Evolutionary conservation across 2,329 filamentous ascomycete species (phyloP), one percentile per base, ranked within the genome.

Genomic region (Ramichloridium luteum): DNA sequence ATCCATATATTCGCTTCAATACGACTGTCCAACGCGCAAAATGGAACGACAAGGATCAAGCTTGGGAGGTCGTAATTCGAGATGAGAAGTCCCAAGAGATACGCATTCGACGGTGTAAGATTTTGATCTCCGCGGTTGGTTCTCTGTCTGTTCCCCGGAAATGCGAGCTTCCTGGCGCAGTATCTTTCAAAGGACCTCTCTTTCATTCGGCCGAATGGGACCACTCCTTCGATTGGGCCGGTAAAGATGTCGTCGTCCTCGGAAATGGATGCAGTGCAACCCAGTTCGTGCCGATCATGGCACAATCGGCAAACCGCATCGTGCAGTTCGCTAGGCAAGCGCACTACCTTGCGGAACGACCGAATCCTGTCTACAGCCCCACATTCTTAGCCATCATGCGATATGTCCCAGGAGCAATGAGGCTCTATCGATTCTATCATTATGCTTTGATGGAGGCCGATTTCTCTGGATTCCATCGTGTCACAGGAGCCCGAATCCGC

Each of bases 321-420:
- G 61, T 57, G 0, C 65, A 70, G 29, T 68, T 70, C 39, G 58
- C 51, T n/a, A 59, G 64, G 6, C 64, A 68, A 46, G 51, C 65
- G 4, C 67, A 70, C 36, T 70, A 61, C 51, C 51, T 70, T 1
- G 51, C 58, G 2, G 59, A 63, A 28, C 55, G 63, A 8, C 54
- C 58, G 0, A 65, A 65, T 30, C 59, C 56, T 0, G 36, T 48
- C 28, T 67, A 66, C 38, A 51, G 55, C 0, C 12, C 46, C 0
- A 31, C 47, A 0, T 64, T 64, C 49, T 60, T 62, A 41, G 51
- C 48, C n/a, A 36, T 56, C 2, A 63, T 68, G 60, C 51, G 55
- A 18, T 61, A 61, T 35, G 47, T 66, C 3, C 63, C 64, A 0
- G 38, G 59, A 1, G 59, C 57, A 11, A 64, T 64, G 59, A 55